Evolutionary conservation across 352 stramenopile genomes (phyloP), one percentile per base, ranked within the genome.

Genomic region (Thalassiosira mediterranea): DNA sequence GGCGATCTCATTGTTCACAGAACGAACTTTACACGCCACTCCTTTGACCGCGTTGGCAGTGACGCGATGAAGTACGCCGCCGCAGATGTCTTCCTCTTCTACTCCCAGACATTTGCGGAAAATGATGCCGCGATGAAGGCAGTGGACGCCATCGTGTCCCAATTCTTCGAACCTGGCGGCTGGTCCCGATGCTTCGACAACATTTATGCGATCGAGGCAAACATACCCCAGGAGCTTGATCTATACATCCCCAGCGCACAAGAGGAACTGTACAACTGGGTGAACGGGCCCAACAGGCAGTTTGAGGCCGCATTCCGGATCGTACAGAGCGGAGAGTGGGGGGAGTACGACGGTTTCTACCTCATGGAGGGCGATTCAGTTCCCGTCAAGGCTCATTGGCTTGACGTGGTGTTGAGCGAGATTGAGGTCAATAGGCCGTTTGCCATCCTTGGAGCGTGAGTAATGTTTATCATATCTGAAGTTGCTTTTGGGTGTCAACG

Each of bases 281-380:
- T 87, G 1, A 88, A 87, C 63, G 83, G 80, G 4, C 79, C 83
- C 21, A 90, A 87, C 63, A 56, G 79, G 63, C 79, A 86, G 47
- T 88, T 83, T 69, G 80, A 90, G 61, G 64, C 76, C 17, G 77
- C 72, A 3, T 79, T 87, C 64, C 76, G 79, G 25, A 76, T 81
- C 37, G 66, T 87, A 63, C 73, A 90, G 62, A 79, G 70, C 40
- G 72, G 72, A 42, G 77, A 83, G 62, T 85, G 67, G 66, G 77
- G 69, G 29, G 59, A 83, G 5, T 87, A n/a, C n/a, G n/a, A n/a
- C n/a, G n/a, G n/a, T n/a, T n/a, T n/a, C n/a, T n/a, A n/a, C n/a
- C n/a, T n/a, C 31, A 88, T 90, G 79, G 79, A 87, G 48, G 83
- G 76, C 79, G 83, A 90, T 70, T 78, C 48, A 17, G 69, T 90